These are phyloP conservation scores for Fusarium armeniacum DNA, from an alignment of 2,329 filamentous ascomycete genomes.

Conservation along the genomic window DNA sequence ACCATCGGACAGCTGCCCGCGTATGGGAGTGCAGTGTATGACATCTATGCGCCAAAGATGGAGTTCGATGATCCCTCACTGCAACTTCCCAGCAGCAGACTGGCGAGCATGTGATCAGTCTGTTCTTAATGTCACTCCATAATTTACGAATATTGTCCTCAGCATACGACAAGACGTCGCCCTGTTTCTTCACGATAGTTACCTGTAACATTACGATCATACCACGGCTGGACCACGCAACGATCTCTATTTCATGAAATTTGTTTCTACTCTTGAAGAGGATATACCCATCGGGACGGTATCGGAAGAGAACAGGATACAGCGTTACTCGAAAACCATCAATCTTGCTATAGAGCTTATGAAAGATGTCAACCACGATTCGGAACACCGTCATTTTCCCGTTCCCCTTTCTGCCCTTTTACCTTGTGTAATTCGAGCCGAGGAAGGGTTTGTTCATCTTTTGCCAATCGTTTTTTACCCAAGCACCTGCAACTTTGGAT, in stretches of 20 bases:
- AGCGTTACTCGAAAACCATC: constrained; percentile 14
- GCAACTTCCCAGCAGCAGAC: constrained; percentile 71
- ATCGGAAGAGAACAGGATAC: constrained; percentile 47
- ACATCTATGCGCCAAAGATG: constrained; percentile 68
- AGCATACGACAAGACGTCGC: constrained; percentile 17
- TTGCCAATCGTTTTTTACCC: constrained; percentile 9
- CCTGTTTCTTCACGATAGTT: constrained; percentile 34
- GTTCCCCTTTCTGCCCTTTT: constrained; percentile 30
- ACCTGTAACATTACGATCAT: constrained; percentile 48
- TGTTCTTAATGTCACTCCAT: constrained; percentile 15
- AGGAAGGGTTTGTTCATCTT: constrained; percentile 15
- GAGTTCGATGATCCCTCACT: constrained; percentile 71
- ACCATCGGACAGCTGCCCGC: constrained; percentile 67
- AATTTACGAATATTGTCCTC: constrained; percentile 34
- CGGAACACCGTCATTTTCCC: constrained; percentile 28
- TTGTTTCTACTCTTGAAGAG: constrained; percentile 45
- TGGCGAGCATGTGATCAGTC: constrained; percentile 66
- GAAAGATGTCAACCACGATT: constrained; percentile 29
- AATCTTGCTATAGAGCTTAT: constrained; percentile 30
- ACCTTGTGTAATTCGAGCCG: neutral
- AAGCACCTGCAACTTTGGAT: constrained; percentile 14
- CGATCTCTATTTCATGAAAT: constrained; percentile 40
- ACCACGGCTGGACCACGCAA: constrained; percentile 44
- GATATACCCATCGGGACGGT: constrained; percentile 52
- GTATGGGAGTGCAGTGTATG: constrained; percentile 65